phyloP scores from a whole-genome alignment of 805 yeast species.

The Metschnikowia reukaufii region DNA sequence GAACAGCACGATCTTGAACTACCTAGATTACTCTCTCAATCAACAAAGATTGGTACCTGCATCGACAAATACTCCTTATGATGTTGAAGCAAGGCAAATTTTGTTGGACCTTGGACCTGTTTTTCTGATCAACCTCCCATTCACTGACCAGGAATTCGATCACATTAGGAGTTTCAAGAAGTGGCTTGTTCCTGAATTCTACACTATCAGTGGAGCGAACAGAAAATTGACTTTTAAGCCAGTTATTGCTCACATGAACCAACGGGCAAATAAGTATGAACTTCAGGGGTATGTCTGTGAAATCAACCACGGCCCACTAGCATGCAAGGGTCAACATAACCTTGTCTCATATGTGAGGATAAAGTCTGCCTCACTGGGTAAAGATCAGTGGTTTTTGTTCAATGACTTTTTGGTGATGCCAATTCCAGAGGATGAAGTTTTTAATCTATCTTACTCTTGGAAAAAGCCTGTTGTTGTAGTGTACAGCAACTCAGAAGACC shows the following conservation, averaged over 20 bases:
- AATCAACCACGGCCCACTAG: conserved; percentile 47
- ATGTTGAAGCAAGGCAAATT: conserved; percentile 52
- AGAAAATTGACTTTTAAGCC: conserved; percentile 38
- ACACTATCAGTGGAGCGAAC: conserved; percentile 36
- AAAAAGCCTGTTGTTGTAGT: conserved; percentile 74
- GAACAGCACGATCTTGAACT: conserved; percentile 46
- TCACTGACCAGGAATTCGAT: conserved; percentile 55
- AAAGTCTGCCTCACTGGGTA: conserved; percentile 21
- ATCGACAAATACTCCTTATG: conserved; percentile 30
- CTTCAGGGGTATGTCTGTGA: conserved; percentile 71
- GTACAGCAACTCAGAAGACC: conserved; percentile 54
- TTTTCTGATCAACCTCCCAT: conserved; percentile 58
- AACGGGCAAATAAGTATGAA: conserved; percentile 51
- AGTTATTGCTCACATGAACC: conserved; percentile 26
- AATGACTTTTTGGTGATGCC: conserved; percentile 88
- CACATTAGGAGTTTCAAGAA: conserved; percentile 47
- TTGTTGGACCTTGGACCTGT: conserved; percentile 64
- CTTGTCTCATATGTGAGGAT: conserved; percentile 59
- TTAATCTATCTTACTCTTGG: conserved; percentile 73
- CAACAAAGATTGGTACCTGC: conserved; percentile 51
- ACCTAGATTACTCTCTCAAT: conserved; percentile 62
- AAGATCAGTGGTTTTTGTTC: conserved; percentile 72
- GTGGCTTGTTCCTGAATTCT: conserved; percentile 67
- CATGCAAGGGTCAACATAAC: conserved; percentile 48
- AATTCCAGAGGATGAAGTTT: conserved; percentile 73